Base-by-base conservation (phyloP, 352 stramenopile species). In the Albugo candida region DNA sequence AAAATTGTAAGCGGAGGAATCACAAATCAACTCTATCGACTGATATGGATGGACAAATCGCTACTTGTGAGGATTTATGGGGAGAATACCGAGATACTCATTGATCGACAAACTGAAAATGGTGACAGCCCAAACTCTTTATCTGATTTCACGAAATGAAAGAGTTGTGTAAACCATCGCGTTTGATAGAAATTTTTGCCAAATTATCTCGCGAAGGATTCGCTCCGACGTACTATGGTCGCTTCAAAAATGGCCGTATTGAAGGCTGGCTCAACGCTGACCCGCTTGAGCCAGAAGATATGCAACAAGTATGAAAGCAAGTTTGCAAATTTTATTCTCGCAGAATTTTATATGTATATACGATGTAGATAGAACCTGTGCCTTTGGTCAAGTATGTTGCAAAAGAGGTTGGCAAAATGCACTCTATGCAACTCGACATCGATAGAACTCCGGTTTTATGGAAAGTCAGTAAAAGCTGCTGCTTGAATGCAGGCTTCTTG, bases 51-150 rank as follows among this genome's bases (percentile, higher is more conserved):
- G 16, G 71, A 80, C 44, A 61, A 77, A 56, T 65, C 74, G 48
- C 47, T 55, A 45, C 1, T 27, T 6, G 71, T 96, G 43, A 78
- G 87, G 17, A 58, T 96, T 36, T 97, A 95, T 47, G 87, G 87
- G 17, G 64, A 86, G 51, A 88, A 95, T 65, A 96, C 87, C 34
- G 86, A 96, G 49, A 70, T 85, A 19, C 83, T 96, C 36, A 96
- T 97, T 48, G 83, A 96, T 64, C 66, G 87, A 53, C 61, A 64
- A n/a, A 63, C 85, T 39, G 87, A 96, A 51, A 96, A 92, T 64
- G 81, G 78, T 91, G 64, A 43, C 17, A 8, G 3, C 38, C 70
- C 65, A 36, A 13, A 13, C 37, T 21, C 19, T 41, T 38, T 6
- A 37, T 2, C 19, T 36, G 11, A 19, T 40, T 37, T 47, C 2